Percentiles rank a stretch among this genome's conserved stretches.
phyloP scores from a whole-genome alignment of 2,329 filamentous ascomycete genomes.

The Alternaria sp. region DNA sequence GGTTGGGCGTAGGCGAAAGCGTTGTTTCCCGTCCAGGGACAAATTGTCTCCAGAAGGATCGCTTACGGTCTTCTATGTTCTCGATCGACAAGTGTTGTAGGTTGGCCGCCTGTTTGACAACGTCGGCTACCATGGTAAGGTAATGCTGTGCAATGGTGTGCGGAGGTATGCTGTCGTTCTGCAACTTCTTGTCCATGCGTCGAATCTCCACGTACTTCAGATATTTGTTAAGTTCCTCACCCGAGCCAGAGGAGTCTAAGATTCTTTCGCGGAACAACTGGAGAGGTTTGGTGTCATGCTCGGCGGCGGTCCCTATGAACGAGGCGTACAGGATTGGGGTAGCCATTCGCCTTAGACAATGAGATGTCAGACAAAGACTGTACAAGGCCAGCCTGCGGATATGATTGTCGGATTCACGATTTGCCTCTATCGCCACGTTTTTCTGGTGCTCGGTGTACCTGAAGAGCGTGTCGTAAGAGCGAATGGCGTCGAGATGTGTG shows the following conservation, averaged over 20 bases:
- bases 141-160: constrained; percentile 19
- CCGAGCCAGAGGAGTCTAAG: neutral
- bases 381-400: constrained; percentile 20
- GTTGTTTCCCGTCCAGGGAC: neutral
- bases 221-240: constrained; percentile 1
- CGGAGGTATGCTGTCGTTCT: neutral
- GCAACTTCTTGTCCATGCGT: constrained; percentile 15
- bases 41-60: constrained; percentile 30
- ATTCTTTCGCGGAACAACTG: constrained; percentile 26
- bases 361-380: constrained; percentile 27
- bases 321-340: constrained; percentile 32
- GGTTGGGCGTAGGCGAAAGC: neutral
- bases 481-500: constrained; percentile 15
- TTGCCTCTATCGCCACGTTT: constrained; percentile 14
- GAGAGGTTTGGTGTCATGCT: constrained; percentile 18
- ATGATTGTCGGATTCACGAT: constrained; percentile 33
- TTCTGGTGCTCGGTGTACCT: constrained; percentile 1
- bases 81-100: constrained; percentile 30
- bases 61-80: constrained; percentile 22
- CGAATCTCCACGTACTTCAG: constrained; percentile 37
- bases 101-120: constrained; percentile 25
- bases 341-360: constrained; percentile 21
- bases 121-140: constrained; percentile 23
- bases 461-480: constrained; percentile 30
- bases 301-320: constrained; percentile 24